Conservation (phyloP, 768 basidiomycete genomes). For the Psilocybe tampanensis region DNA sequence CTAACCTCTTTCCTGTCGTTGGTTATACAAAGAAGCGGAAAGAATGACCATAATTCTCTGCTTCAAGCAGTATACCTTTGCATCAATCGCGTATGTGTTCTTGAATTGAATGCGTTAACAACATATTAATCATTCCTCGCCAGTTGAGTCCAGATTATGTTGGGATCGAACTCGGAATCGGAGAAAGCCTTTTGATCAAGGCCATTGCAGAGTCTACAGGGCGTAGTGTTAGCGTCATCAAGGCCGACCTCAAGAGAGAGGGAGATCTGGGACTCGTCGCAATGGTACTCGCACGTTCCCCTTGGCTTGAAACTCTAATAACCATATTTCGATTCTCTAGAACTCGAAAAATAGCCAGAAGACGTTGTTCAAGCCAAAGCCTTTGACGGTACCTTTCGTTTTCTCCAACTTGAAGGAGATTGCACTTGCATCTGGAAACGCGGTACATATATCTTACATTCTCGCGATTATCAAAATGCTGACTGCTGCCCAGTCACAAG, state of each 20-base stretch:
- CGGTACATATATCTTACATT: conserved; percentile 48
- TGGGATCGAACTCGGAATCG: conserved; percentile 94
- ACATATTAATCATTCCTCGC: neutral
- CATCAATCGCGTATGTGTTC: conserved; percentile 81
- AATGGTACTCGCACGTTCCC: conserved; percentile 57
- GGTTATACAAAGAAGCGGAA: conserved; percentile 84
- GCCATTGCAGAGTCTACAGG: conserved; percentile 96
- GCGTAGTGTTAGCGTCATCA: conserved; percentile 79
- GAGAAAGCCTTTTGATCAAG: conserved; percentile 91
- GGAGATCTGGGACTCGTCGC: conserved; percentile 96
- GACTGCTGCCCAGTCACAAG: conserved; percentile 71
- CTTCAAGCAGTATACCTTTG: conserved; percentile 93
- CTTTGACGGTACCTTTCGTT: conserved; percentile 85
- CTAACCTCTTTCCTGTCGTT: conserved; percentile 88
- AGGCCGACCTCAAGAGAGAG: conserved; percentile 90
- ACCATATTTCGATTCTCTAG: conserved; percentile 38
- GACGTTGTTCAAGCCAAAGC: conserved; percentile 92
- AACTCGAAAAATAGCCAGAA: conserved; percentile 93
- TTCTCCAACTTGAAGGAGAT: conserved; percentile 92
- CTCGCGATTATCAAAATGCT: neutral
- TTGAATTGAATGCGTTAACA: neutral
- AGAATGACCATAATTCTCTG: conserved; percentile 72
- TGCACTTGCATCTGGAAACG: conserved; percentile 80
- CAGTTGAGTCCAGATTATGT: conserved; percentile 95
- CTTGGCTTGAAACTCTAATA: neutral